Percentiles rank a stretch among this genome's conserved stretches.
These are phyloP conservation scores for Corchorus capsularis DNA, from an alignment of 345 rosid genomes.

Conservation along the genomic window DNA sequence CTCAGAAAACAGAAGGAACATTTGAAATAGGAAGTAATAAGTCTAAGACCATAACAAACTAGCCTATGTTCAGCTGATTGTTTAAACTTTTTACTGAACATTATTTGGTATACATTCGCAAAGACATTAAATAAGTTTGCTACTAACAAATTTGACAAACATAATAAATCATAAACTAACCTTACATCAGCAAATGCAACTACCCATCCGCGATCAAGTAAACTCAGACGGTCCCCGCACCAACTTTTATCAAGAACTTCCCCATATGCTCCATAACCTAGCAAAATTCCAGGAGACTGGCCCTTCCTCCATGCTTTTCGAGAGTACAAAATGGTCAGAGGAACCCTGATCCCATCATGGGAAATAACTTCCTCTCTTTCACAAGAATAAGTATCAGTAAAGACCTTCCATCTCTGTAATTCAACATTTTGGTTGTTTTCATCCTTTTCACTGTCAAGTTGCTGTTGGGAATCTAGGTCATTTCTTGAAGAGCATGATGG, in stretches of 20 bases:
- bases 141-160: neutral
- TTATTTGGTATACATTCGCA: neutral
- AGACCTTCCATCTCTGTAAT: conserved; percentile 49
- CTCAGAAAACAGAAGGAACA: conserved; percentile 9
- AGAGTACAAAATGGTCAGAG: conserved; percentile 79
- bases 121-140: neutral
- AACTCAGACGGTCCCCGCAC: conserved; percentile 69
- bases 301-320: conserved; percentile 57
- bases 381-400: conserved; percentile 60
- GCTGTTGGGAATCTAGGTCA: conserved; percentile 27
- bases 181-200: conserved; percentile 94
- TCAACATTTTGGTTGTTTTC: conserved; percentile 20
- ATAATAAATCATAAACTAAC: conserved; percentile 41
- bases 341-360: conserved; percentile 71
- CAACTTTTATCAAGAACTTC: conserved; percentile 83
- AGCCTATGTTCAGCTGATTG: neutral
- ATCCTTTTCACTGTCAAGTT: conserved; percentile 23
- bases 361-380: conserved; percentile 72
- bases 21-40: neutral
- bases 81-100: neutral
- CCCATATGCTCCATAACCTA: conserved; percentile 90
- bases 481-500: conserved; percentile 26
- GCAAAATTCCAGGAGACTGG: conserved; percentile 68
- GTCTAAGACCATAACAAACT: neutral
- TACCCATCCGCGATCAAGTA: conserved; percentile 96